Base-by-base conservation (phyloP, 148 eudicot species). In the Spergularia marina region DNA sequence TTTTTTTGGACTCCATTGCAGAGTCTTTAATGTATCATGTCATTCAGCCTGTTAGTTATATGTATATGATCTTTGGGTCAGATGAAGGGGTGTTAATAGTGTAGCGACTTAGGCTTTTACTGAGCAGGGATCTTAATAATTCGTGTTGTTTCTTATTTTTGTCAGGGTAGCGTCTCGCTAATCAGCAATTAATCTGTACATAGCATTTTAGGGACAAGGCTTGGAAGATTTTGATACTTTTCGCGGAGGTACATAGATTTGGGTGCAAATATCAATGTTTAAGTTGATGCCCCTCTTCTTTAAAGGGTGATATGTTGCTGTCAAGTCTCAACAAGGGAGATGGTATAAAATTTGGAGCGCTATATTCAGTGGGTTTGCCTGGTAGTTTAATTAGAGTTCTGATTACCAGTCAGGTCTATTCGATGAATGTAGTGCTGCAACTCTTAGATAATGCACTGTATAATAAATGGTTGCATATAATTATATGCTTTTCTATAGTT, bases 141-240 rank as follows among this genome's bases (percentile, higher is more conserved):
- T 23, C 25, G 25, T 23, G 25, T 23, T 25, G 12, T 34, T 49
- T 76, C 60, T 56, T 36, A 12, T 75, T 15, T 55, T 66, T 16
- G 49, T 25, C 83, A 81, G 83, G 80, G 61, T 77, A 81, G 73
- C 58, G 53, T 60, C 51, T 58, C 60, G 53, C 17, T 67, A n/a
- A 65, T 66, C 61, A 66, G 64, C 60, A 61, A 74, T 77, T 73
- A 56, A 69, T 77, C 74, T 82, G 84, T 82, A 77, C 74, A 82
- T 77, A 78, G 53, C 39, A 77, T 68, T 69, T 55, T 80, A 76
- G 75, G 74, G 75, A 56, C 70, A 75, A 73, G 30, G 71, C 61
- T 53, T 62, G 60, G 77, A 40, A 61, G 70, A 74, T 41, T 69
- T 64, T 65, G 40, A 53, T 53, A 69, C 74, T 53, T 62, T 63